Conservation (phyloP, 2,329 filamentous ascomycete species). For the Cytospora piceae region DNA sequence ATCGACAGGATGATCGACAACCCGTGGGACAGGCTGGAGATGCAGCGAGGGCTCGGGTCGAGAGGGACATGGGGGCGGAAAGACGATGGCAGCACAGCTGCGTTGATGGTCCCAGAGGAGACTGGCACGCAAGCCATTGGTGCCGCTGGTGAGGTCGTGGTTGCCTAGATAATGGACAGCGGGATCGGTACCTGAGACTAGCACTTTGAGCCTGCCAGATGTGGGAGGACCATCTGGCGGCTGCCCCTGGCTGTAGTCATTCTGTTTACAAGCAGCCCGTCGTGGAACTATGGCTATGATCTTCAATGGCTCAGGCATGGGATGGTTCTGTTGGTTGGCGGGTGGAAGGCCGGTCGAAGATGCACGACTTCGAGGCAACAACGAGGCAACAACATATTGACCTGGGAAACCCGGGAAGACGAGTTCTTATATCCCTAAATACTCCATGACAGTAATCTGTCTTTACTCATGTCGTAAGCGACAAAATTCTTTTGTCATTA, state of each 20-base stretch:
- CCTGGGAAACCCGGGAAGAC: neutral
- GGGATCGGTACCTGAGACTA: neutral
- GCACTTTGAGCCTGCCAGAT: neutral
- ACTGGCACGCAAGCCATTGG: neutral
- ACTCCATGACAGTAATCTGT: neutral
- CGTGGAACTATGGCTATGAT: neutral
- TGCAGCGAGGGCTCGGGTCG: constrained; percentile 47
- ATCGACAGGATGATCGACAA: constrained; percentile 74
- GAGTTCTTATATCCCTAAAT: neutral
- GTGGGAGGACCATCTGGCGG: neutral
- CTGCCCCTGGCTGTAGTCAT: neutral
- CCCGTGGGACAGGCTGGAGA: constrained; percentile 68
- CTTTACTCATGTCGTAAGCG: neutral
- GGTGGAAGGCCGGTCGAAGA: neutral
- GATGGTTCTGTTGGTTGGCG: neutral
- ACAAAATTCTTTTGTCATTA: neutral
- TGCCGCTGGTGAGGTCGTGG: neutral
- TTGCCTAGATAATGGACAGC: neutral
- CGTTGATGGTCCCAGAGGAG: neutral
- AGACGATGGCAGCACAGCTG: constrained; percentile 30
- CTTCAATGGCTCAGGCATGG: no score
- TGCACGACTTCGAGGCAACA: neutral
- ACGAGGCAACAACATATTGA: neutral
- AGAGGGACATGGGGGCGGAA: constrained; percentile 51
- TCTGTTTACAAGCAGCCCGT: neutral